Percentiles rank a stretch among this genome's conserved stretches.
phyloP scores from a whole-genome alignment of 2,329 filamentous ascomycete species.

The Cephalotrichum gorgonifer region DNA sequence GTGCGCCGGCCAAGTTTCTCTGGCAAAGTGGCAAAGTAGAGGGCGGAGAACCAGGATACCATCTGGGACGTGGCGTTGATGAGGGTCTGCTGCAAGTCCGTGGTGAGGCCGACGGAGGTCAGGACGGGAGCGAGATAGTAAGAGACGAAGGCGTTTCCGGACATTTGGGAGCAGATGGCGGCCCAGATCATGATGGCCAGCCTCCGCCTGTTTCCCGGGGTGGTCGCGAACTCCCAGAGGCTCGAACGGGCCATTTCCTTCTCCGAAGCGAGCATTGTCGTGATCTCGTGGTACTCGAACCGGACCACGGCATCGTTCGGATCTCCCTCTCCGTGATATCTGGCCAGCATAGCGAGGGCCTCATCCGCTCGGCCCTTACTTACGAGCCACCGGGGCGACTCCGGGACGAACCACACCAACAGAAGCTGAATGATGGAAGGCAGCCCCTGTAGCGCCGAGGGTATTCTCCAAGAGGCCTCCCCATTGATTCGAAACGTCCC shows the following conservation, averaged over 20 bases:
- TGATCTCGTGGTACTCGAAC: constrained; percentile 39
- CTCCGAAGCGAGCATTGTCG: background rate
- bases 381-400: constrained; percentile 53
- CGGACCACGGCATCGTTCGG: constrained; percentile 32
- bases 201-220: background rate
- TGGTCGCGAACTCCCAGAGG: background rate
- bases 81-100: constrained; percentile 21
- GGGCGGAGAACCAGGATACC: constrained; percentile 28
- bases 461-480: constrained; percentile 25
- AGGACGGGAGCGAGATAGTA: constrained; percentile 30
- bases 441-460: constrained; percentile 16
- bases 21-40: constrained; percentile 20
- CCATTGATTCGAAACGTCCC: constrained; percentile 28
- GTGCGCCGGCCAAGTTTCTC: constrained; percentile 24
- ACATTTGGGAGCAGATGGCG: constrained; percentile 8
- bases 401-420: constrained; percentile 41
- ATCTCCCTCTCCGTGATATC: constrained; percentile 47
- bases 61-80: constrained; percentile 21
- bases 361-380: constrained; percentile 41
- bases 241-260: background rate
- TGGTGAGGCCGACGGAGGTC: constrained; percentile 26
- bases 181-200: background rate
- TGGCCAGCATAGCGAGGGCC: constrained; percentile 40
- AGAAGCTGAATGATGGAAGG: constrained; percentile 11
- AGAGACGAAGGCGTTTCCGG: constrained; percentile 18